These are phyloP conservation scores for Saturnispora silvae DNA, from an alignment of 805 yeast species.

Conservation along the genomic window DNA sequence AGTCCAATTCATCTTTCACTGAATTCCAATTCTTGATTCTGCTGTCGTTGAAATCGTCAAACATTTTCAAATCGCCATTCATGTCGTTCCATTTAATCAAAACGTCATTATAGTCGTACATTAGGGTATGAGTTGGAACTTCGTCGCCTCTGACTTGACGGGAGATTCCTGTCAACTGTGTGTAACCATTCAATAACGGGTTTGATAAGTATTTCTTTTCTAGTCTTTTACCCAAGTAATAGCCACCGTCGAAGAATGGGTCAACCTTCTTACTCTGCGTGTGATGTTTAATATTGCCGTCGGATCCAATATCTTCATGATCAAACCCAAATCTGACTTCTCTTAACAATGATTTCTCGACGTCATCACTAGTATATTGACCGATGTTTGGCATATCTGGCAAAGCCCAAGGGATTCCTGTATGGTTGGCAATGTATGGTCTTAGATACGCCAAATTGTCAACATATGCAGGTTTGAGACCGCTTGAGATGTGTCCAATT, in stretches of 20 bases:
- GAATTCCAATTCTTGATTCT: slow-evolving; percentile 36
- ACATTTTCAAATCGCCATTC: slow-evolving; percentile 36
- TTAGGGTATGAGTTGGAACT: slow-evolving; percentile 51
- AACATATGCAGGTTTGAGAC: slow-evolving; percentile 61
- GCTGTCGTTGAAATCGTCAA: slow-evolving; percentile 29
- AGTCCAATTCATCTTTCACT: slow-evolving; percentile 33
- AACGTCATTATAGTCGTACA: slow-evolving; percentile 43
- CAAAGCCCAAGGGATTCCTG: slow-evolving; percentile 54
- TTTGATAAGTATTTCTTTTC: slow-evolving; percentile 60
- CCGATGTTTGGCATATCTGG: slow-evolving; percentile 63
- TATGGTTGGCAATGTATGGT: slow-evolving; percentile 40
- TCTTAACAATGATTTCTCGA: slow-evolving; percentile 64
- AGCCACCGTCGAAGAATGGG: slow-evolving; percentile 17
- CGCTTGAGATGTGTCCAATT: slow-evolving; percentile 76
- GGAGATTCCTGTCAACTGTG: slow-evolving; percentile 27
- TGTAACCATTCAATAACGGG: slow-evolving; percentile 37
- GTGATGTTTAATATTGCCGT: slow-evolving; percentile 6
- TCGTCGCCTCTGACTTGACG: slow-evolving; percentile 20
- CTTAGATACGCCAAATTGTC: slow-evolving; percentile 52
- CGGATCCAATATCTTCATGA: slow-evolving; percentile 13
- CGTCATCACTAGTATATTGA: slow-evolving; percentile 58
- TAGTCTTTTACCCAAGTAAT: slow-evolving; percentile 52
- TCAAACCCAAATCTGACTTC: slow-evolving; percentile 61
- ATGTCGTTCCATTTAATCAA: slow-evolving; percentile 34
- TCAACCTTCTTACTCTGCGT: slow-evolving; percentile 15